Evolutionary conservation across 2,329 filamentous ascomycete genomes (phyloP).

Genomic region (Aspergillus sp.): DNA sequence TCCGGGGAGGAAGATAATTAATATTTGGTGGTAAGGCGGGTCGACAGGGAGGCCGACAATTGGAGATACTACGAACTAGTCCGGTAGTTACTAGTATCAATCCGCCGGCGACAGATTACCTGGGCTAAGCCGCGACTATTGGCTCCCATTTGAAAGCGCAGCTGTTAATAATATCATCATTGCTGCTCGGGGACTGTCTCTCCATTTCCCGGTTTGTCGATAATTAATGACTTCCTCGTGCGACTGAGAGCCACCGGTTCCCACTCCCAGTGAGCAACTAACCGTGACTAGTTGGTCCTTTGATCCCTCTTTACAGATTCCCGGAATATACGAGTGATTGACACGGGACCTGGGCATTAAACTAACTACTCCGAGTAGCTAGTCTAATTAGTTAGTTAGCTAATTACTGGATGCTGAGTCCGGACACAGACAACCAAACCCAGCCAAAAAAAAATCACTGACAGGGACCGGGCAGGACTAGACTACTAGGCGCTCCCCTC

Average conservation of each 20-base stretch:
- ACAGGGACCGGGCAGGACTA: slow-evolving; percentile 16
- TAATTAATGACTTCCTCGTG: background rate
- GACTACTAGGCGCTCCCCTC: slow-evolving; percentile 29
- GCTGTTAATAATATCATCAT: slow-evolving; percentile 2
- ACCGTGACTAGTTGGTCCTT: slow-evolving; percentile 5
- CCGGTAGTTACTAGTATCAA: background rate
- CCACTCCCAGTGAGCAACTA: slow-evolving; percentile 3
- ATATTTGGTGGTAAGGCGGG: background rate
- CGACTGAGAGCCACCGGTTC: slow-evolving; percentile 11
- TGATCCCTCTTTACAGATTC: background rate
- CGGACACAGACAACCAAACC: slow-evolving; percentile 9
- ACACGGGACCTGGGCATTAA: background rate
- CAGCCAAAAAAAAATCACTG: slow-evolving; percentile 1
- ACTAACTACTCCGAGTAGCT: background rate
- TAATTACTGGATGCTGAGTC: background rate
- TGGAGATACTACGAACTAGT: too few relatives aligned
- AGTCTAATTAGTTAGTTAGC: background rate
- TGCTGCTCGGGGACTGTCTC: background rate
- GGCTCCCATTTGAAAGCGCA: background rate
- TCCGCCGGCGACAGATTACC: background rate
- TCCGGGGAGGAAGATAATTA: background rate
- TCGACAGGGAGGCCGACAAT: background rate
- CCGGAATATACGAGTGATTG: background rate
- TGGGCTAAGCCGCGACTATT: background rate
- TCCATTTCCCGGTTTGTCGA: background rate